Evolutionary conservation across 2,329 filamentous ascomycete genomes (phyloP).

Genomic region (Waltergamsia citrina): DNA sequence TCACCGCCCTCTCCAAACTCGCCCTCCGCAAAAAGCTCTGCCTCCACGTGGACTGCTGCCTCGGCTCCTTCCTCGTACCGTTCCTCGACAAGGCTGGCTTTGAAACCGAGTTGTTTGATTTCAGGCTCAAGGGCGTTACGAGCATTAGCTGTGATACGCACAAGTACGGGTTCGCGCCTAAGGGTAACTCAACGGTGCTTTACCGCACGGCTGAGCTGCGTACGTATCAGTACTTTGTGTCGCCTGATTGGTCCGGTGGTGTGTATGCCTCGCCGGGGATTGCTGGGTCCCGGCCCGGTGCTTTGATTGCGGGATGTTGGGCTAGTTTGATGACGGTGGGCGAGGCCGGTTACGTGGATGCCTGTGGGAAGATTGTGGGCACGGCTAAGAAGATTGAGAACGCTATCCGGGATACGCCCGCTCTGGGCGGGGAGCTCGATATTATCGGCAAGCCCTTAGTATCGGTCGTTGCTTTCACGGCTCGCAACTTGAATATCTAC

Average conservation of each 20-base stretch:
- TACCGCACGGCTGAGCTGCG: slow-evolving; percentile 76
- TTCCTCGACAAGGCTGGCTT: slow-evolving; percentile 92
- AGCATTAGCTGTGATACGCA: slow-evolving; percentile 96
- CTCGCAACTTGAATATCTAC: slow-evolving; percentile 83
- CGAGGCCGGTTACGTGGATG: slow-evolving; percentile 77
- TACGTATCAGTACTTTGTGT: slow-evolving; percentile 93
- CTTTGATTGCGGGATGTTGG: slow-evolving; percentile 95
- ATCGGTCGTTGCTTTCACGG: slow-evolving; percentile 80
- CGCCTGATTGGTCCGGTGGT: slow-evolving; percentile 88
- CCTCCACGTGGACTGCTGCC: slow-evolving; percentile 94
- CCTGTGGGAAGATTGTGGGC: slow-evolving; percentile 82
- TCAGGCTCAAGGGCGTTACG: slow-evolving; percentile 86
- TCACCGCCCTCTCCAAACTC: slow-evolving; percentile 72
- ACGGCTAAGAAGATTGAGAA: slow-evolving; percentile 74
- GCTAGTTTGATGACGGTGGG: slow-evolving; percentile 82
- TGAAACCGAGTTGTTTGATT: slow-evolving; percentile 81
- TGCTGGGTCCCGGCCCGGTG: slow-evolving; percentile 84
- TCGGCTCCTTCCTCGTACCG: slow-evolving; percentile 90
- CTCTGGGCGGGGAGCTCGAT: slow-evolving; percentile 62
- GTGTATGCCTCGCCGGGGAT: slow-evolving; percentile 92
- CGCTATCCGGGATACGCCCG: slow-evolving; percentile 60
- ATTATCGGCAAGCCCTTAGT: slow-evolving; percentile 81
- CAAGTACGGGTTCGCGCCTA: slow-evolving; percentile 98
- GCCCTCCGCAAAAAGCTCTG: slow-evolving; percentile 72
- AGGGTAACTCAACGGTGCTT: slow-evolving; percentile 88